Evolutionary conservation across 176 grass and related monocot species (phyloP), one percentile per base, ranked within the genome.

Genomic region (Areca catechu): DNA sequence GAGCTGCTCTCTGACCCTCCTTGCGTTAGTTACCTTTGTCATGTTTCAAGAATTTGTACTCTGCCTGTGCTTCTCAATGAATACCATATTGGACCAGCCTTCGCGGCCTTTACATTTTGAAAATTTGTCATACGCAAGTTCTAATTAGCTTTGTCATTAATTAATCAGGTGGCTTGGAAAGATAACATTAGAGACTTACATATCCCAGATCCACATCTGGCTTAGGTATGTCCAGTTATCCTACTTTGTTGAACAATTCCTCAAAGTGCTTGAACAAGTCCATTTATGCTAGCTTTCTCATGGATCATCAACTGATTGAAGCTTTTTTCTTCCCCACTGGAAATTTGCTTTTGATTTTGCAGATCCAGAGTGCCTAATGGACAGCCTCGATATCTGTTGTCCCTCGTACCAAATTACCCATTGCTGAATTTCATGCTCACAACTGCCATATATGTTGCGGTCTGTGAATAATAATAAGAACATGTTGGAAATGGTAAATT

Each of bases 181-280:
- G 81, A 76, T 98, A 64, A 98, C 93, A 16, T 70, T 98, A 54
- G 93, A 98, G 64, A 98, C 93, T 4, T 98, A 98, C 71, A 89
- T 98, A 83, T 91, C 93, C 70, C 93, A 92, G 66, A 88, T 98
- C 34, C 93, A 98, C 71, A 89, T 98, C 73, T 98, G 93, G 93
- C 87, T 98, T 23, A 92, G 93, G 93, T 98, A 62, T 61, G 50
- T 15, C 77, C 51, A 23, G 17, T 79, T 66, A 34, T 16, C 22
- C 50, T 29, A 29, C 20, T 74, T 54, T 24, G 23, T 50, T 68
- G 21, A 43, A 6, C 27, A 29, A 6, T 29, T 29, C 27, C 27
- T 3, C 10, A 12, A 12, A 43, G 34, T 12, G 34, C 34, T 43
- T 43, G 34, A 12, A 10, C 34, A 43, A 43, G 10, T 43, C 34